A percentile compares a stretch with the other conserved stretches of the same genome.
phyloP scores from a whole-genome alignment of 192 early-diverging fungal species.

The Podochytrium sp. region DNA sequence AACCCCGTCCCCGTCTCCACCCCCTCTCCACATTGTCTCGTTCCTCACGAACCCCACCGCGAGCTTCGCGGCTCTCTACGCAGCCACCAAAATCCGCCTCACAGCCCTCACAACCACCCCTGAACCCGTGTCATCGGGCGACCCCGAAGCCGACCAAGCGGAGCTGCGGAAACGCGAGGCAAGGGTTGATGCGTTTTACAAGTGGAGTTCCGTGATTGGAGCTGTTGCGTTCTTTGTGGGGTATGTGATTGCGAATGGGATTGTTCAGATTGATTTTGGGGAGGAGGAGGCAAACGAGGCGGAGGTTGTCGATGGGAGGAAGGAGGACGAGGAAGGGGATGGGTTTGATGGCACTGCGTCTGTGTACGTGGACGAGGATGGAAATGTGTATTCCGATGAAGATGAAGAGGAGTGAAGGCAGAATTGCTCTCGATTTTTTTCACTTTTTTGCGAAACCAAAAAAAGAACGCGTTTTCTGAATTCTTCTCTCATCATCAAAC shows the following conservation, averaged over 20 bases:
- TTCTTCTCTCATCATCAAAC: not conserved
- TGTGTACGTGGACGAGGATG: constrained; percentile 25
- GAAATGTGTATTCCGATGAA: constrained; percentile 3
- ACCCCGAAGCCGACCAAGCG: constrained; percentile 13
- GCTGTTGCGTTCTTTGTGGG: constrained; percentile 48
- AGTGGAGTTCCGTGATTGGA: constrained; percentile 34
- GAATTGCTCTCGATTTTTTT: not conserved
- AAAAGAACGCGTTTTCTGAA: no score
- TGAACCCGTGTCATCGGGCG: constrained; percentile 44
- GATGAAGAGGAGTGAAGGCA: not conserved
- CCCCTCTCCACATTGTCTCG: constrained; percentile 27
- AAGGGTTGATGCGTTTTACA: constrained; percentile 34
- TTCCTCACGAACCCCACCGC: constrained; percentile 42
- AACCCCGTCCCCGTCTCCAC: constrained; percentile 41
- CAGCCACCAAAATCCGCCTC: not conserved
- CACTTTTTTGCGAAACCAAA: not conserved
- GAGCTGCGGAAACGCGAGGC: constrained; percentile 18
- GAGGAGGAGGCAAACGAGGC: constrained; percentile 46
- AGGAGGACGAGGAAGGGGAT: not conserved
- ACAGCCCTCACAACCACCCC: not conserved
- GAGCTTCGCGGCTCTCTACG: constrained; percentile 35
- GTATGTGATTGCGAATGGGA: constrained; percentile 67
- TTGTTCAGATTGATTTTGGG: constrained; percentile 57
- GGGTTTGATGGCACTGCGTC: not conserved
- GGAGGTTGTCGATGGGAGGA: not conserved